Evolutionary conservation across 2,329 filamentous ascomycete species (phyloP), one percentile per base, ranked within the genome.

Genomic region (Camptophora hylomeconis): DNA sequence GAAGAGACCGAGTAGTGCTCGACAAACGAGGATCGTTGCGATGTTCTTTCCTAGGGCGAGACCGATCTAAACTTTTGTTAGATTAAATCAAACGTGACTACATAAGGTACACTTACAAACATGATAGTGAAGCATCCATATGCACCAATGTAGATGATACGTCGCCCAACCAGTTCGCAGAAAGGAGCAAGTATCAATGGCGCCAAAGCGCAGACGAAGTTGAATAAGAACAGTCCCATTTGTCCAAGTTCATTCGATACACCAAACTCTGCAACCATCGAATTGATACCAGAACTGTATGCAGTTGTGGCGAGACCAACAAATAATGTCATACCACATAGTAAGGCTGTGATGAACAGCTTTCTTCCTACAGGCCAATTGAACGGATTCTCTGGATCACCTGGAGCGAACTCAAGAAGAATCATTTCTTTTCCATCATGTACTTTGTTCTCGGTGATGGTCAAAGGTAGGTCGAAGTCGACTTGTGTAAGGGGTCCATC

Each of bases 261-360:
- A 14, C 57, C 52, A 5, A 67, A 45, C 1, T 67, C 63, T 18
- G 44, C 40, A 8, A 45, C 49, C 63, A 67, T 67, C 30, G 45
- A 48, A 30, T 45, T 42, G 39, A 67, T 61, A 23, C 62, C 63
- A 13, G 61, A 62, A 30, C 56, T 61, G 50, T 67, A 67, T 7
- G 62, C 60, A 3, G 63, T 67, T 5, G 63, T 67, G n/a, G 63
- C 63, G 9, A 66, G 53, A 45, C 63, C 63, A 33, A 67, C 65
- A 47, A 65, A 67, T 6, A 67, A 51, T 2, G 63, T 66, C 63
- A 67, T 67, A 8, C 62, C 37, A 40, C 62, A 64, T 9, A 67
- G 56, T 24, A 65, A 52, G 3, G 52, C 37, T 3, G 59, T 59
- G 37, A 66, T 60, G 38, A 58, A 56, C 3, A 53, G 48, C 47